These are phyloP conservation scores for Cyphellophora europaea DNA, from an alignment of 2,329 filamentous ascomycete species.

Conservation along the genomic window DNA sequence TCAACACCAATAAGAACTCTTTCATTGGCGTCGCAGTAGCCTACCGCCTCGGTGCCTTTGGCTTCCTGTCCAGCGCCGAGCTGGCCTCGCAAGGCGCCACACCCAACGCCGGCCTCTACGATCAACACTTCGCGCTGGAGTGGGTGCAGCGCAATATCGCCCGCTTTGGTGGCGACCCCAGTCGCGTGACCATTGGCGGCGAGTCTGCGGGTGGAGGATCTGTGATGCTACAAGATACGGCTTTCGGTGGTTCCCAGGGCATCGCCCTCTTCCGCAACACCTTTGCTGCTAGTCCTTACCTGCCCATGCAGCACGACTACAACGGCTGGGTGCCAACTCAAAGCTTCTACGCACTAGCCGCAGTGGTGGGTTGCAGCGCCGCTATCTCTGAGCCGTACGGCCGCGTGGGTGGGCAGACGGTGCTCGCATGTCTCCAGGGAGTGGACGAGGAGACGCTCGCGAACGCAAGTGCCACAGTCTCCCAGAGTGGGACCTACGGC, in stretches of 20 bases:
- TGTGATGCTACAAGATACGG: conserved; percentile 45
- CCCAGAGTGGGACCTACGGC: conserved; percentile 26
- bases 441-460: conserved; percentile 28
- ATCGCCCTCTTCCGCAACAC: conserved; percentile 26
- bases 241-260: conserved; percentile 35
- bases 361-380: conserved; percentile 29
- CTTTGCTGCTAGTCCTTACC: conserved; percentile 40
- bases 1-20: conserved; percentile 23
- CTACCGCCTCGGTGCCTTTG: conserved; percentile 28
- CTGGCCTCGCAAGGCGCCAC: conserved; percentile 19
- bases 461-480: conserved; percentile 27
- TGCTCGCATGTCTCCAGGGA: conserved; percentile 34
- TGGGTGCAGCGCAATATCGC: conserved; percentile 30
- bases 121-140: conserved; percentile 29
- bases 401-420: conserved; percentile 20
- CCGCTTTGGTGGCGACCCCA: conserved; percentile 26
- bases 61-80: conserved; percentile 28
- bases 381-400: conserved; percentile 21
- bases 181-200: conserved; percentile 31
- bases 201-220: conserved; percentile 41
- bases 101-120: conserved; percentile 49
- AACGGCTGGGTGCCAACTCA: conserved; percentile 36
- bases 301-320: conserved; percentile 45
- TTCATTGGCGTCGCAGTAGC: conserved; percentile 26
- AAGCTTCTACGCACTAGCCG: conserved; percentile 38